Evolutionary conservation across 108 stramenopile genomes (phyloP).

Genomic region (Pseudonitzschia multiseries): DNA sequence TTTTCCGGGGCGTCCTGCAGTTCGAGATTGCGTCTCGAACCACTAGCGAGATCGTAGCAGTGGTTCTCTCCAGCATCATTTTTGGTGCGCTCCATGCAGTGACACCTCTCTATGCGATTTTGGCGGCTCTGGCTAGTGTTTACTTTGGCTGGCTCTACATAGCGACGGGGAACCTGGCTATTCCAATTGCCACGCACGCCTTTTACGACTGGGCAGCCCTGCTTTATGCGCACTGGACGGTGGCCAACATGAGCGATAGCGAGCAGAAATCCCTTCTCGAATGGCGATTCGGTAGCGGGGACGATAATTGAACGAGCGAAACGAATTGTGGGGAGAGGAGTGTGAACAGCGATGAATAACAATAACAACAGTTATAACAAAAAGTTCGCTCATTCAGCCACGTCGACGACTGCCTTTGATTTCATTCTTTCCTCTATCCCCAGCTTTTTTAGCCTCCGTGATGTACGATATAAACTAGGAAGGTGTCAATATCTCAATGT

Average conservation of each 20-base stretch:
- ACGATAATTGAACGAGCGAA: not conserved
- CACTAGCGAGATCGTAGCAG: constrained; percentile 31
- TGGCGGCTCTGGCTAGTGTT: constrained; percentile 69
- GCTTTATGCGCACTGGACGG: constrained; percentile 73
- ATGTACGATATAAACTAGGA: too few relatives aligned
- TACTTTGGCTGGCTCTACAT: constrained; percentile 84
- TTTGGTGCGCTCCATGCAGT: constrained; percentile 87
- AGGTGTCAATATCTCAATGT: too few relatives aligned
- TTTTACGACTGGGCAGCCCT: constrained; percentile 84
- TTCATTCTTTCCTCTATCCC: too few relatives aligned
- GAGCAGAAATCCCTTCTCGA: constrained; percentile 16
- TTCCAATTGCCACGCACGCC: constrained; percentile 79
- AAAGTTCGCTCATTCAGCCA: too few relatives aligned
- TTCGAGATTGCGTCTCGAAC: constrained; percentile 42
- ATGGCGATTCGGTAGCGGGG: constrained; percentile 13
- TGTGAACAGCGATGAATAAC: too few relatives aligned
- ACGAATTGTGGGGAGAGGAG: not conserved
- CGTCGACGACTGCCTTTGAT: too few relatives aligned
- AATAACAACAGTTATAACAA: too few relatives aligned
- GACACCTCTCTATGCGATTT: constrained; percentile 77
- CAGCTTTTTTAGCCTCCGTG: too few relatives aligned
- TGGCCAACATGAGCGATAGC: constrained; percentile 13
- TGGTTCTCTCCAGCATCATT: constrained; percentile 54
- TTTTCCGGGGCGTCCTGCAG: constrained; percentile 86
- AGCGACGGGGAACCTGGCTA: constrained; percentile 56